phyloP scores from a whole-genome alignment of 352 stramenopile genomes.

The Globisporangium paddicum region DNA sequence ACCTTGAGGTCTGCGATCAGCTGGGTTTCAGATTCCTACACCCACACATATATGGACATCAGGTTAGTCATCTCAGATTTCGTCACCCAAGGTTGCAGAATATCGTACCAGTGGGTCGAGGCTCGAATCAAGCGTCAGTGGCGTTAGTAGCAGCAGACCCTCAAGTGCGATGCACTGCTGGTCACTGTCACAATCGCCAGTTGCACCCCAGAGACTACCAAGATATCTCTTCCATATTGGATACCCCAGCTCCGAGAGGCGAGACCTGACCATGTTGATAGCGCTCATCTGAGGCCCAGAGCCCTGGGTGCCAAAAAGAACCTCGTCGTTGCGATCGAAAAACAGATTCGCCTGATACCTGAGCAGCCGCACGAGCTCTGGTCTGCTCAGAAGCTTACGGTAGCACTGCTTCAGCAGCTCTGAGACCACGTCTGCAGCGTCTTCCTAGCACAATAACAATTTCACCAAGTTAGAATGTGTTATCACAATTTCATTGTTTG shows the following conservation, averaged over 20 bases:
- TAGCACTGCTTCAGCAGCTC: conserved; percentile 8
- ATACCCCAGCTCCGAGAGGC: neutral
- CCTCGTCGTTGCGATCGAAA: conserved; percentile 7
- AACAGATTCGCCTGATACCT: conserved; percentile 10
- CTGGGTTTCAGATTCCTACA: neutral
- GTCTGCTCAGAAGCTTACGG: conserved; percentile 1
- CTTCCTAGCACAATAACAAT: conserved; percentile 1
- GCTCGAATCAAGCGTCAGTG: neutral
- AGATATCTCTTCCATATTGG: conserved; percentile 14
- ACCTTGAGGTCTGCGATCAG: conserved; percentile 1
- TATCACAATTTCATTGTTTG: too few relatives aligned
- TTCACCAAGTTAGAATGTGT: too few relatives aligned
- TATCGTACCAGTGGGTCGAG: neutral
- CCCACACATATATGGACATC: neutral
- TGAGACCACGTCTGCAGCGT: neutral
- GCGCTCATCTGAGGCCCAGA: neutral
- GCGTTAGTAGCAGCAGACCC: conserved; percentile 1
- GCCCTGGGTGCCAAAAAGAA: conserved; percentile 7
- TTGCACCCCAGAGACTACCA: neutral
- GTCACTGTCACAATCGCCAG: neutral
- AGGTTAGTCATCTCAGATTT: neutral
- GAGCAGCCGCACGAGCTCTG: conserved; percentile 1
- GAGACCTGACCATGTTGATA: neutral
- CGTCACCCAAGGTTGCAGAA: neutral
- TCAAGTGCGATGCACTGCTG: neutral